Evolutionary conservation across 1,139 yeast genomes (phyloP).

Genomic region (Hansenula anomala): DNA sequence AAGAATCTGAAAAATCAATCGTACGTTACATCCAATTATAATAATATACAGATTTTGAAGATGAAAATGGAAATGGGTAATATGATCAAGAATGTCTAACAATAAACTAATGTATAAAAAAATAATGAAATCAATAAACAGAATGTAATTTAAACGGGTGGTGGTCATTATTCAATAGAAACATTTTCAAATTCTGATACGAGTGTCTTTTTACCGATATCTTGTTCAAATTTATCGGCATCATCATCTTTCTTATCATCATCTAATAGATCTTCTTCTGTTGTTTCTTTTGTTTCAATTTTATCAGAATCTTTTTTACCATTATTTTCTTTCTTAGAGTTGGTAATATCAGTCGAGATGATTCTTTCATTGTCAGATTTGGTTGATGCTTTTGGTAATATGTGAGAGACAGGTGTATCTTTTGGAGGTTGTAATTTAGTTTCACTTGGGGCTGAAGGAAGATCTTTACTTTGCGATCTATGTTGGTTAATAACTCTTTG

Average conservation of each 20-base stretch:
- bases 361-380: slow-evolving; percentile 10
- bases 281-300: slow-evolving; percentile 7
- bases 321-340: slow-evolving; percentile 6
- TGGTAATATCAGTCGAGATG: slow-evolving; percentile 14
- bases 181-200: slow-evolving; percentile 11
- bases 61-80: neutral
- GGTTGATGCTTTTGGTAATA: slow-evolving; percentile 5
- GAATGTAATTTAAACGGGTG: too few relatives aligned
- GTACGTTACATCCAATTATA: too few relatives aligned
- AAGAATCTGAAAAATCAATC: too few relatives aligned
- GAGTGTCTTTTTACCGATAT: slow-evolving; percentile 8
- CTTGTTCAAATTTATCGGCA: slow-evolving; percentile 7
- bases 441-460: slow-evolving; percentile 7
- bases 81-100: neutral
- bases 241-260: slow-evolving; percentile 7
- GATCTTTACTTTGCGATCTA: slow-evolving; percentile 16
- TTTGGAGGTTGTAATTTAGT: slow-evolving; percentile 4
- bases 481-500: slow-evolving; percentile 30
- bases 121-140: neutral
- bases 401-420: slow-evolving; percentile 9
- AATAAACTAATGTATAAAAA: slow-evolving; percentile 2
- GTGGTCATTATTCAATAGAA: neutral
- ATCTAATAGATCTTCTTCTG: slow-evolving; percentile 6
- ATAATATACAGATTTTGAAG: too few relatives aligned
- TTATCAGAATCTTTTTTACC: slow-evolving; percentile 4